Evolutionary conservation across 2,329 filamentous ascomycete genomes (phyloP).

Genomic region (Dothiorella sarmentorum): DNA sequence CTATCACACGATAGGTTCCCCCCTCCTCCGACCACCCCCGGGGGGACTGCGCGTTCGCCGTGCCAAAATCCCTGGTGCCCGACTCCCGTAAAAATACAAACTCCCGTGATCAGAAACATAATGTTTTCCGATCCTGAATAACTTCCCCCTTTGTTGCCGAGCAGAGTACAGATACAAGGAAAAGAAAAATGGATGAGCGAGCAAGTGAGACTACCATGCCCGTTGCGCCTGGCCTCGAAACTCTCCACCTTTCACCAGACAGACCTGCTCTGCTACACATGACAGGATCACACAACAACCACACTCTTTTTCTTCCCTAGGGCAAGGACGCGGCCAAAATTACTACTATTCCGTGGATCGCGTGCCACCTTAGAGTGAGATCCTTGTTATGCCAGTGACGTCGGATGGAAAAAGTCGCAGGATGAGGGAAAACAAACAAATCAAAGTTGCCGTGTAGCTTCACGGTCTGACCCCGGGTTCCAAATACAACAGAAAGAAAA

Average conservation of each 20-base stretch:
- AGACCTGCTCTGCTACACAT: too few relatives aligned
- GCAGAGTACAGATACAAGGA: neutral
- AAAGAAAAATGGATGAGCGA: neutral
- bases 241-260: neutral
- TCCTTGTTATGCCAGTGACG: neutral
- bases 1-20: neutral
- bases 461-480: neutral
- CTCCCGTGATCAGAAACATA: neutral
- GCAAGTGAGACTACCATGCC: neutral
- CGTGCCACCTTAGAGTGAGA: neutral
- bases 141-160: neutral
- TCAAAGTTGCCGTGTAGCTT: neutral
- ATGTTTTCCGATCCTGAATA: neutral
- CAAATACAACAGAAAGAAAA: neutral
- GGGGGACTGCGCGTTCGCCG: too few relatives aligned
- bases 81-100: neutral
- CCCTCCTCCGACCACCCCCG: neutral
- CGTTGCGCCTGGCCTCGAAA: neutral
- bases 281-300: neutral
- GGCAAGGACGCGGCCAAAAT: neutral
- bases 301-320: neutral
- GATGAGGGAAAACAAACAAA: neutral
- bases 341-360: neutral
- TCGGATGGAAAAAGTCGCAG: neutral
- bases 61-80: too few relatives aligned